Percentiles rank a stretch among this genome's conserved stretches.
Conservation (phyloP, 345 rosid genomes). For the Trapa incisa region DNA sequence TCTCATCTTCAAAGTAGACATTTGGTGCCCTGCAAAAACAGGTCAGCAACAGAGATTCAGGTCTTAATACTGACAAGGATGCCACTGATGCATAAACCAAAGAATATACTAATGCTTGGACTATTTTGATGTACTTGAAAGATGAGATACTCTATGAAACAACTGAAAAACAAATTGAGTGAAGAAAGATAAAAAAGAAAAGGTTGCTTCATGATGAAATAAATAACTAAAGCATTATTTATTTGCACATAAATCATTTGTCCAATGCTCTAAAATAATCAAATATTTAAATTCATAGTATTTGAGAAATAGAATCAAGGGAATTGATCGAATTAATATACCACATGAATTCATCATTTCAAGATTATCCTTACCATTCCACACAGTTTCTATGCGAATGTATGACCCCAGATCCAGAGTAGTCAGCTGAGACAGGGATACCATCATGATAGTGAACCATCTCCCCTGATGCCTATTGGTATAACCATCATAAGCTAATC, state of each 20-base stretch:
- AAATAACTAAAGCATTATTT: not conserved
- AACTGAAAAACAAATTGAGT: not conserved
- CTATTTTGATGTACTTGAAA: not conserved
- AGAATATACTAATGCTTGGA: not conserved
- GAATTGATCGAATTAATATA: not conserved
- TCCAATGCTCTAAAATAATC: not conserved
- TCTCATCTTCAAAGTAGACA: slow-evolving; percentile 58
- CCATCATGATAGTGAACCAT: slow-evolving; percentile 66
- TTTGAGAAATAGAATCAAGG: not conserved
- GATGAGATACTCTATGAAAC: not conserved
- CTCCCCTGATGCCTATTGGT: slow-evolving; percentile 68
- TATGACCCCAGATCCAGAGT: slow-evolving; percentile 40
- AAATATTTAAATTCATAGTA: not conserved
- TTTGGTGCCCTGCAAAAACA: slow-evolving; percentile 69
- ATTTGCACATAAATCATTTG: not conserved
- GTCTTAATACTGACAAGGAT: not conserved
- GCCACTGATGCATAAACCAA: not conserved
- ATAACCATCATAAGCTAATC: slow-evolving; percentile 2
- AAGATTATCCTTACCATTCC: slow-evolving; percentile 53
- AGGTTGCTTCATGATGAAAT: not conserved
- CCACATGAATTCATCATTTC: not conserved
- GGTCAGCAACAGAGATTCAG: not conserved
- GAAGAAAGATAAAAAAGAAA: not conserved
- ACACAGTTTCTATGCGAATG: slow-evolving; percentile 74
- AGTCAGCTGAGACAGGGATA: slow-evolving; percentile 45